These are phyloP conservation scores for Parathielavia hyrcaniae DNA, from an alignment of 495 filamentous ascomycete genomes.

Conservation along the genomic window DNA sequence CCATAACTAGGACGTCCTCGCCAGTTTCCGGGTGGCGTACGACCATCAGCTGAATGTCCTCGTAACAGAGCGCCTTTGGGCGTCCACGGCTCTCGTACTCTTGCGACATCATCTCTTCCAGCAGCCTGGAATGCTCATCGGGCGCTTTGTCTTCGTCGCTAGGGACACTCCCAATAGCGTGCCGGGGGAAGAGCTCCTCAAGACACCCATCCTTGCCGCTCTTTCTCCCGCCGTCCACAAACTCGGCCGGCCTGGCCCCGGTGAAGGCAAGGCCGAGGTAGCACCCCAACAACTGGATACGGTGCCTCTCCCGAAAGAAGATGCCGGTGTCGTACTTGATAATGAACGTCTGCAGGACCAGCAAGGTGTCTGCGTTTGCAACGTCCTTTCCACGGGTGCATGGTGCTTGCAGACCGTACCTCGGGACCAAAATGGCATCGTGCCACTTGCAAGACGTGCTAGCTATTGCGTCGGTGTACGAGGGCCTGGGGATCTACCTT, in stretches of 20 bases:
- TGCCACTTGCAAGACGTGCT: conserved; percentile 19
- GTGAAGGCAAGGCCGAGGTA: conserved; percentile 21
- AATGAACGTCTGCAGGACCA: conserved; percentile 25
- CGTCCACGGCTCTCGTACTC: conserved; percentile 13
- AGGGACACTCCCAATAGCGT: not conserved
- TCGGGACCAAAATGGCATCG: conserved; percentile 25
- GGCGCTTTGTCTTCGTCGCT: conserved; percentile 8
- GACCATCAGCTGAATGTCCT: too few species aligned
- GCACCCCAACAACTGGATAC: conserved; percentile 7
- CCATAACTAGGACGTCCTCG: too few species aligned
- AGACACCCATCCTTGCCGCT: conserved; percentile 15
- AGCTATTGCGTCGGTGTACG: conserved; percentile 5
- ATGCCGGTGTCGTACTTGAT: conserved; percentile 25
- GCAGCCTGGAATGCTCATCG: conserved; percentile 17
- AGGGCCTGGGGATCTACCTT: conserved; percentile 33
- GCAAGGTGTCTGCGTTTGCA: conserved; percentile 24
- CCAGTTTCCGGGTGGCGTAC: too few species aligned
- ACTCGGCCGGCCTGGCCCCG: conserved; percentile 20
- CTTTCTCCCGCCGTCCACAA: conserved; percentile 20
- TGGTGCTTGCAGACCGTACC: conserved; percentile 29
- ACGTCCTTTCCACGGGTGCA: conserved; percentile 29
- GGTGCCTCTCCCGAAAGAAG: conserved; percentile 13
- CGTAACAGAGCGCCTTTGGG: conserved; percentile 16
- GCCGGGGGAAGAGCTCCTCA: conserved; percentile 18
- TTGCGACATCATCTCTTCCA: conserved; percentile 21